Evolutionary conservation across 768 basidiomycete genomes (phyloP).

Genomic region (Lentinula lateritia): DNA sequence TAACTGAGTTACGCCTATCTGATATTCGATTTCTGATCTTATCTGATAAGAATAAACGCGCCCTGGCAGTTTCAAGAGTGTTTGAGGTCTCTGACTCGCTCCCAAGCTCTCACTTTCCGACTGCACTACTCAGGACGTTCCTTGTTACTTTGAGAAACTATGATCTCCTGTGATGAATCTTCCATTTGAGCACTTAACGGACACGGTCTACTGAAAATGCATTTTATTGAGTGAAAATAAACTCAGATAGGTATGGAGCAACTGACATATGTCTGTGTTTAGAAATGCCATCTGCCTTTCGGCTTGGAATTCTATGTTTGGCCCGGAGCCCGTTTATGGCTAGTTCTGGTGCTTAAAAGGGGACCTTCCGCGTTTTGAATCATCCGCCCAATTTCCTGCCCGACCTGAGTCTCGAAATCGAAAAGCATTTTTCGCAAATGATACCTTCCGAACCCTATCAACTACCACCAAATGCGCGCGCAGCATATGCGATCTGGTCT

Average conservation of each 20-base stretch:
- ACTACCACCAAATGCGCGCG: constrained; percentile 29
- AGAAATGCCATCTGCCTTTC: not conserved
- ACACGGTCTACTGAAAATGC: not conserved
- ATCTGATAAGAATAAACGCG: not conserved
- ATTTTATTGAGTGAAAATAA: not conserved
- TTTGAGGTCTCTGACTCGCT: not conserved
- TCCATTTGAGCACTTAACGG: not conserved
- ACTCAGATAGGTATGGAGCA: not conserved
- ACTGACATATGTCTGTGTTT: not conserved
- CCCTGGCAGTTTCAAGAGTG: not conserved
- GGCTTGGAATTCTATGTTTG: not conserved
- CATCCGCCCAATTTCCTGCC: not conserved
- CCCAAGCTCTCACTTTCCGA: not conserved
- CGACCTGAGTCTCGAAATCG: not conserved
- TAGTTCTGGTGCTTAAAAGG: not conserved
- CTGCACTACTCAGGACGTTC: not conserved
- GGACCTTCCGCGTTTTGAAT: not conserved
- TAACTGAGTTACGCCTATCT: not conserved
- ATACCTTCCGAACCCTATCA: not conserved
- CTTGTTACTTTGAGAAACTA: not conserved
- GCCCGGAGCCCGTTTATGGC: not conserved
- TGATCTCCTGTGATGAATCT: not conserved
- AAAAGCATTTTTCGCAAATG: not conserved
- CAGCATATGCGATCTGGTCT: constrained; percentile 41
- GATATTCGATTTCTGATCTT: not conserved